Conservation (phyloP, 176 grass and related monocot species). For the Carex pumila region DNA sequence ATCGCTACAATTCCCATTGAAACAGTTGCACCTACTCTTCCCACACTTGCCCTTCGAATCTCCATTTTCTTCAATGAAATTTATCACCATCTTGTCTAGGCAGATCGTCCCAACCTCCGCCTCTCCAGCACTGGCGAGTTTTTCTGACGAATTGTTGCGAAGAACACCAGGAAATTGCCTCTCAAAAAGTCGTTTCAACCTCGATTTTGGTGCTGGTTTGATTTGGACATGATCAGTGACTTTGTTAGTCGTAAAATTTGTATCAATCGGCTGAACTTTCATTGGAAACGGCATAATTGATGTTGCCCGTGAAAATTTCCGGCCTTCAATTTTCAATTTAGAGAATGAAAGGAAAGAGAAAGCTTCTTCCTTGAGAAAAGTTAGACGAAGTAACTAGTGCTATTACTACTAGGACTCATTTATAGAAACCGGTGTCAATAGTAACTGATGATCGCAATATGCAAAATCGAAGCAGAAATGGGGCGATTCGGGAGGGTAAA, state of each 20-base stretch:
- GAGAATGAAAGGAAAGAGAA: background rate
- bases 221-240: constrained; percentile 1
- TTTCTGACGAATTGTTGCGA: constrained; percentile 59
- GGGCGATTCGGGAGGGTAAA: background rate
- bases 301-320: background rate
- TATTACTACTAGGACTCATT: constrained; percentile 6
- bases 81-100: constrained; percentile 84
- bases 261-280: constrained; percentile 75
- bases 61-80: constrained; percentile 77
- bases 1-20: constrained; percentile 43
- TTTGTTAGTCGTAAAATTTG: constrained; percentile 3
- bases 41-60: constrained; percentile 26
- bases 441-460: background rate
- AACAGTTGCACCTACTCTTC: constrained; percentile 60
- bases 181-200: constrained; percentile 87
- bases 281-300: constrained; percentile 27
- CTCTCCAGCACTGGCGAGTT: constrained; percentile 39
- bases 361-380: constrained; percentile 8
- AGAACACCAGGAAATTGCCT: constrained; percentile 49
- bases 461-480: constrained; percentile 10
- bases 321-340: background rate
- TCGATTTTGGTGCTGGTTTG: constrained; percentile 42
- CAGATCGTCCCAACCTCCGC: constrained; percentile 70
- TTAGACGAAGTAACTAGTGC: background rate
- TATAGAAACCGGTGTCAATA: constrained; percentile 1